phyloP scores from a whole-genome alignment of 1,284 basidiomycete genomes.

The Leccinum angustisporum region DNA sequence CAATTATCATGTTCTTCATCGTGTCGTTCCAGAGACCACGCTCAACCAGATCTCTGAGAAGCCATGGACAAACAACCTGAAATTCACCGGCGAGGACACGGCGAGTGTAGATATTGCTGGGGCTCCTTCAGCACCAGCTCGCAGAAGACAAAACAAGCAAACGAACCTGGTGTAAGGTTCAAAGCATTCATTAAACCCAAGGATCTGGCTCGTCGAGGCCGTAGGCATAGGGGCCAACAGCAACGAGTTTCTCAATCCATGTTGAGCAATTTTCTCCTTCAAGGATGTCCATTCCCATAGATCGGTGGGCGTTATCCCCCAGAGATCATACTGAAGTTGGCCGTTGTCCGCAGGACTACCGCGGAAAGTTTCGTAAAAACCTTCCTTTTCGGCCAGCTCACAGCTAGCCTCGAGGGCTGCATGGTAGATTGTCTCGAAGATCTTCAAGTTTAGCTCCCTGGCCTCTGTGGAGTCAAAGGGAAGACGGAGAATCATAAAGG shows the following conservation, averaged over 20 bases:
- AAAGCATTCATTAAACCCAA: slow-evolving; percentile 99
- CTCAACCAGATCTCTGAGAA: slow-evolving; percentile 95
- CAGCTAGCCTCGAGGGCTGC: slow-evolving; percentile 90
- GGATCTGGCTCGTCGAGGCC: slow-evolving; percentile 97
- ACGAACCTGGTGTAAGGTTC: slow-evolving; percentile 87
- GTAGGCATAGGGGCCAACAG: slow-evolving; percentile 98
- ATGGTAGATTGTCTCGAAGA: slow-evolving; percentile 99
- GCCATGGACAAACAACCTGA: slow-evolving; percentile 99
- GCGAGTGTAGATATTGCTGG: slow-evolving; percentile 96
- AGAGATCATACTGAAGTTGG: slow-evolving; percentile 92
- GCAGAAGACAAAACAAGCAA: neutral
- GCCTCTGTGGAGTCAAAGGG: slow-evolving; percentile 94
- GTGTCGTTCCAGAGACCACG: slow-evolving; percentile 95
- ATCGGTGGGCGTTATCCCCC: slow-evolving; percentile 90
- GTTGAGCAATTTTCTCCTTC: slow-evolving; percentile 86
- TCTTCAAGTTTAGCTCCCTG: slow-evolving; percentile 88
- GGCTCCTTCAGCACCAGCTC: slow-evolving; percentile 12
- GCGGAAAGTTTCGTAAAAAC: slow-evolving; percentile 89
- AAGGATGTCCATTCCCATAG: slow-evolving; percentile 95
- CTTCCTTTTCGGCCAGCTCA: slow-evolving; percentile 83
- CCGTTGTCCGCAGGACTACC: slow-evolving; percentile 91
- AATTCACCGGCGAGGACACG: slow-evolving; percentile 99
- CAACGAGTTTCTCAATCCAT: slow-evolving; percentile 93
- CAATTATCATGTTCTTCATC: slow-evolving; percentile 99
- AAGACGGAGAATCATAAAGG: slow-evolving; percentile 97